Evolutionary conservation across 192 early-diverging fungal species (phyloP), one percentile per base, ranked within the genome.

Genomic region (Coemansia nantahalensis): DNA sequence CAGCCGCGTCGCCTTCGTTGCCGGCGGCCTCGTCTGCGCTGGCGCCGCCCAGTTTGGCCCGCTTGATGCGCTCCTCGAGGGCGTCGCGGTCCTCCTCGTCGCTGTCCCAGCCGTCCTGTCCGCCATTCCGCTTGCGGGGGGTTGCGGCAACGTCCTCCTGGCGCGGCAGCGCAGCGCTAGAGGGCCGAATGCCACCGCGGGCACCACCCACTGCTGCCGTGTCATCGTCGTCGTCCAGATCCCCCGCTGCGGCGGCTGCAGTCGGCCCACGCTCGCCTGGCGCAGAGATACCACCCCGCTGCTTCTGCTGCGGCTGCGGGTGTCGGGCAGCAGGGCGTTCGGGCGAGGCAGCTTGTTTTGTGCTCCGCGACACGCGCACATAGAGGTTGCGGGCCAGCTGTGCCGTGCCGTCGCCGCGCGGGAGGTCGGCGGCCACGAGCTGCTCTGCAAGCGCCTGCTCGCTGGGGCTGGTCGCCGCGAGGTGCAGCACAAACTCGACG

Each of bases 301-400:
- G n/a, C n/a, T n/a, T n/a, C n/a, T n/a, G n/a, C n/a, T n/a, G n/a
- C n/a, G n/a, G n/a, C n/a, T n/a, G n/a, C n/a, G n/a, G n/a, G n/a
- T n/a, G n/a, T n/a, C n/a, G n/a, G n/a, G n/a, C n/a, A n/a, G n/a
- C n/a, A n/a, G n/a, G n/a, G n/a, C n/a, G n/a, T n/a, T n/a, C 14
- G 12, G 22, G 14, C 14, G 42, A n/a, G 5, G 23, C 42, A 26
- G 42, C 12, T 14, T 14, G 18, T 15, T 57, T 16, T 79, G 80
- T 26, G 83, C 83, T 4, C 19, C 22, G 34, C 2, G 43, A 22
- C 8, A 82, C 78, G 5, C 85, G 77, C 19, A 30, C 37, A 49
- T 68, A 90, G 13, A 95, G 75, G 5, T 89, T 84, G 6, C 57
- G 43, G 4, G 80, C 89, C 73, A 92, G 91, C 4, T 48, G 57